Evolutionary conservation across 2,329 filamentous ascomycete genomes (phyloP).

Genomic region (Colletotrichum sp.): DNA sequence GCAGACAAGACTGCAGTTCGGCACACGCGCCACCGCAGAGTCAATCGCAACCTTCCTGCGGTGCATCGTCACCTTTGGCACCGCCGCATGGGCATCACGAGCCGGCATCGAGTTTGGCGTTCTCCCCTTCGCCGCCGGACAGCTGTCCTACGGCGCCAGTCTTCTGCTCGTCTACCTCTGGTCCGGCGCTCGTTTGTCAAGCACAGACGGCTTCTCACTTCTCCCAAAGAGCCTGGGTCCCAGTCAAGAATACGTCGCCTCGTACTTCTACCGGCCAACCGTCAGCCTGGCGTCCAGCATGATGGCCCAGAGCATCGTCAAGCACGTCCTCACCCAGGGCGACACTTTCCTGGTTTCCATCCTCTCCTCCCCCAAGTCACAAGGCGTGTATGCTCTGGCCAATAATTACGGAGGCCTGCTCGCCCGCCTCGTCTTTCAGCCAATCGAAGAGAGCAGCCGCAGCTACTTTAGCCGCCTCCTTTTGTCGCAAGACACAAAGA

Average conservation of each 20-base stretch:
- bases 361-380: constrained; percentile 77
- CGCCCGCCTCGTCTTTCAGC: constrained; percentile 90
- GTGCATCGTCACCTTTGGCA: constrained; percentile 75
- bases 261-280: constrained; percentile 73
- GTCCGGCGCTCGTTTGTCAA: constrained; percentile 63
- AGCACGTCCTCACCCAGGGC: constrained; percentile 92
- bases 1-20: constrained; percentile 82
- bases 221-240: constrained; percentile 49
- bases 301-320: constrained; percentile 86
- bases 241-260: constrained; percentile 51
- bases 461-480: constrained; percentile 88
- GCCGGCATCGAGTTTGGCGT: constrained; percentile 68
- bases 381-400: constrained; percentile 91
- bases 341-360: constrained; percentile 87
- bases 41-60: constrained; percentile 79
- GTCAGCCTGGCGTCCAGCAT: constrained; percentile 79
- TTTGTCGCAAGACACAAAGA: constrained; percentile 31
- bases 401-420: constrained; percentile 93
- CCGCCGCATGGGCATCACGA: constrained; percentile 68
- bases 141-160: constrained; percentile 75
- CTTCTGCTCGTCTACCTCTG: constrained; percentile 74
- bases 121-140: constrained; percentile 87
- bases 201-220: constrained; percentile 71
- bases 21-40: constrained; percentile 82
- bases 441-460: constrained; percentile 91